Percentiles rank a stretch among this genome's conserved stretches.
Conservation (phyloP, 2,329 filamentous ascomycete genomes). For the Tothia fuscella region DNA sequence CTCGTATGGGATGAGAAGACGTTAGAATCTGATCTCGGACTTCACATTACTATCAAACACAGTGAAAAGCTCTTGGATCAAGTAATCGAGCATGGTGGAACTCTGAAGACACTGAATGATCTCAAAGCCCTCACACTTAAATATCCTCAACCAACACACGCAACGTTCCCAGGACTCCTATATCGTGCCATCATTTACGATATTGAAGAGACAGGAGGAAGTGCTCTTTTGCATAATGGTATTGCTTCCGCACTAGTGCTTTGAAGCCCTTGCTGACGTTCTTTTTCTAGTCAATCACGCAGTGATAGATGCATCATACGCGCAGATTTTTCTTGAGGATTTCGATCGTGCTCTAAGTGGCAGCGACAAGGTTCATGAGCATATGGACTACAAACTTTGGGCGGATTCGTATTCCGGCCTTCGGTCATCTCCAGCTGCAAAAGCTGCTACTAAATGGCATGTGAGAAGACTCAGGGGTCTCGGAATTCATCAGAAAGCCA, state of each 20-base stretch:
- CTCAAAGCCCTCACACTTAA: neutral
- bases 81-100: slow-evolving; percentile 3
- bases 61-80: slow-evolving; percentile 3
- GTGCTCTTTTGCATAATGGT: neutral
- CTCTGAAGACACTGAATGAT: neutral
- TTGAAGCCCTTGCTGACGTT: neutral
- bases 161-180: slow-evolving; percentile 3
- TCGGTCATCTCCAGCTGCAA: slow-evolving; percentile 3
- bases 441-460: slow-evolving; percentile 7
- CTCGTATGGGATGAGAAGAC: slow-evolving; percentile 3
- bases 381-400: slow-evolving; percentile 5
- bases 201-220: slow-evolving; percentile 1
- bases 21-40: neutral
- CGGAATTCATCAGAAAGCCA: neutral
- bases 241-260: neutral
- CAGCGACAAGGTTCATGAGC: slow-evolving; percentile 1
- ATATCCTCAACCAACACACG: slow-evolving; percentile 1
- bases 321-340: slow-evolving; percentile 1
- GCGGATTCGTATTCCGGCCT: slow-evolving; percentile 3
- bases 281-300: neutral
- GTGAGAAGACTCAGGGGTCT: neutral
- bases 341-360: slow-evolving; percentile 4
- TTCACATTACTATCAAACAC: slow-evolving; percentile 2
- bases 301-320: slow-evolving; percentile 4
- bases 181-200: neutral